Percentiles rank a stretch among this genome's conserved stretches.
phyloP scores from a whole-genome alignment of 2,329 filamentous ascomycete species.

The Aspergillus cejpii region DNA sequence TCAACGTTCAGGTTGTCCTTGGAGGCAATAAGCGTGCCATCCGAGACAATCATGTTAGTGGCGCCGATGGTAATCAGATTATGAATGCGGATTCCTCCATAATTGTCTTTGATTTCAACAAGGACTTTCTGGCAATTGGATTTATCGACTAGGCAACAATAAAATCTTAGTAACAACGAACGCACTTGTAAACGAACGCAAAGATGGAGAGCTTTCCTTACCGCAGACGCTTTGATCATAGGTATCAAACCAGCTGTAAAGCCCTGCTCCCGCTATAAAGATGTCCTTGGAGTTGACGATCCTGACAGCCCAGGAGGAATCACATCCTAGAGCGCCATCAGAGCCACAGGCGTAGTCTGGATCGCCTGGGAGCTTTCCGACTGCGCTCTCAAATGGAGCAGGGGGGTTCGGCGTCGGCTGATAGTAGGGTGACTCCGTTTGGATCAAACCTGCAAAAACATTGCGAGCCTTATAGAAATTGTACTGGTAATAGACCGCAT shows the following conservation, averaged over 20 bases:
- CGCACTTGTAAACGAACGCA: no score
- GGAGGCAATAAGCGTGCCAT: not conserved
- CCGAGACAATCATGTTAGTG: not conserved
- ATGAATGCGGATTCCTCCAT: no score
- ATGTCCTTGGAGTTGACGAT: not conserved
- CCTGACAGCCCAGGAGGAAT: not conserved
- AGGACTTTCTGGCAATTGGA: no score
- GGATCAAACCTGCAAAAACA: constrained; percentile 48
- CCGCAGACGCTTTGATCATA: no score
- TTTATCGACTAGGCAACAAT: no score
- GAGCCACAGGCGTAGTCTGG: constrained; percentile 24
- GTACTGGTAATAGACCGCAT: constrained; percentile 64
- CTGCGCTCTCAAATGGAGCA: constrained; percentile 46
- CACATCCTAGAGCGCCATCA: not conserved
- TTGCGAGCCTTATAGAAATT: constrained; percentile 56
- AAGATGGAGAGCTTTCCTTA: no score
- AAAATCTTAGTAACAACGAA: no score
- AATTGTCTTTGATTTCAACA: no score
- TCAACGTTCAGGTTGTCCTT: constrained; percentile 1
- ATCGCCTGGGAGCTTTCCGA: constrained; percentile 42
- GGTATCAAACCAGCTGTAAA: constrained; percentile 1
- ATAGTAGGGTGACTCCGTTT: constrained; percentile 67
- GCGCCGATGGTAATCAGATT: constrained; percentile 4
- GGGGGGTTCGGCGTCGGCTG: constrained; percentile 58
- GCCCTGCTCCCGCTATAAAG: not conserved